Evolutionary conservation across 1,284 basidiomycete species (phyloP).

Genomic region (Phlebopus sp.): DNA sequence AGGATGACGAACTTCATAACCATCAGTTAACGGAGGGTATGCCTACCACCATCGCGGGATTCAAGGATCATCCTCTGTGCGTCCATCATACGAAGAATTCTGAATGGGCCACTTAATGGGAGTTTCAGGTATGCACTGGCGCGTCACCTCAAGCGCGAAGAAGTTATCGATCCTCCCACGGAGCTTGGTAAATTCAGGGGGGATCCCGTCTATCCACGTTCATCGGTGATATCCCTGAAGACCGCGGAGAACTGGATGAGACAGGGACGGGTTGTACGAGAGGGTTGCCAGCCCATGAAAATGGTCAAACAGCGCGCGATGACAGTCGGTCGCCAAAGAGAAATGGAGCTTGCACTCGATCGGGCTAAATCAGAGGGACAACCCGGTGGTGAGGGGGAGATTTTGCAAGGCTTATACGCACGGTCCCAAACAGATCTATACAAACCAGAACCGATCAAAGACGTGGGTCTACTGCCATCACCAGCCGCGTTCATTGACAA

Average conservation of each 20-base stretch:
- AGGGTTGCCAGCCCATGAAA: slow-evolving; percentile 85
- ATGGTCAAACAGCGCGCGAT: slow-evolving; percentile 84
- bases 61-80: slow-evolving; percentile 94
- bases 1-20: slow-evolving; percentile 88
- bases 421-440: slow-evolving; percentile 85
- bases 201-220: slow-evolving; percentile 88
- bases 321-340: slow-evolving; percentile 80
- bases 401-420: slow-evolving; percentile 87
- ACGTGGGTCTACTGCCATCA: slow-evolving; percentile 52
- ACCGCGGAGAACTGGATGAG: slow-evolving; percentile 96
- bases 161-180: slow-evolving; percentile 82
- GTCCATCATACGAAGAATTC: slow-evolving; percentile 23
- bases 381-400: slow-evolving; percentile 47
- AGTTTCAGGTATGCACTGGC: slow-evolving; percentile 76
- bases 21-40: slow-evolving; percentile 88
- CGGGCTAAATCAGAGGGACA: slow-evolving; percentile 37
- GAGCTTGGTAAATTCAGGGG: slow-evolving; percentile 92
- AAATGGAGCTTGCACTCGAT: slow-evolving; percentile 71
- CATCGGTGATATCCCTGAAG: slow-evolving; percentile 80
- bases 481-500: slow-evolving; percentile 13
- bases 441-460: slow-evolving; percentile 72
- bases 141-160: slow-evolving; percentile 85
- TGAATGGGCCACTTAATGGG: slow-evolving; percentile 9
- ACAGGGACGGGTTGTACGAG: slow-evolving; percentile 71
- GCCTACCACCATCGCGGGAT: slow-evolving; percentile 87